These are phyloP conservation scores for Fusarium multiceps DNA, from an alignment of 2,329 filamentous ascomycete species.

Conservation along the genomic window DNA sequence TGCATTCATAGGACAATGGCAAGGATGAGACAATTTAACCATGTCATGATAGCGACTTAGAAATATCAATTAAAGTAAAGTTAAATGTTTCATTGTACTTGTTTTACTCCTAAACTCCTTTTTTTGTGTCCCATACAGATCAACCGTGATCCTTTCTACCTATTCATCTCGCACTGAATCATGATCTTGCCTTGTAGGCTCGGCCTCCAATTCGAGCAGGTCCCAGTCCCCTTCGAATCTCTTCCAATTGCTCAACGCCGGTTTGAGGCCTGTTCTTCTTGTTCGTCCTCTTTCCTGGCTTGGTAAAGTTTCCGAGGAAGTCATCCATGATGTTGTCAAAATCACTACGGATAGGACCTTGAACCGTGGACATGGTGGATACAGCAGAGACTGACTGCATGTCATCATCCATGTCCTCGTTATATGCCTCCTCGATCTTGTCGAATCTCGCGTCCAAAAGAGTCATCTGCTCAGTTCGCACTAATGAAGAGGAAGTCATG, in stretches of 20 bases:
- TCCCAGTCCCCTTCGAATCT: constrained; percentile 83
- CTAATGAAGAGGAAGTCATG: constrained; percentile 89
- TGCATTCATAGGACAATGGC: constrained; percentile 3
- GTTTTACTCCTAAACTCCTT: constrained; percentile 29
- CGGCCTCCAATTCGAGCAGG: constrained; percentile 70
- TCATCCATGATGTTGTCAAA: constrained; percentile 94
- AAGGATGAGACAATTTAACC: not conserved
- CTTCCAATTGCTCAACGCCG: constrained; percentile 89
- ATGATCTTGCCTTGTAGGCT: constrained; percentile 26
- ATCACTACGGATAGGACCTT: constrained; percentile 76
- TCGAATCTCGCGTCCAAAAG: constrained; percentile 93
- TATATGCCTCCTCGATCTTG: constrained; percentile 83
- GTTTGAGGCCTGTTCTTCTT: constrained; percentile 85
- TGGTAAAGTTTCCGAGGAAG: constrained; percentile 81
- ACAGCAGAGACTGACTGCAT: constrained; percentile 69
- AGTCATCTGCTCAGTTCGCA: constrained; percentile 86
- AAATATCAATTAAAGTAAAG: not conserved
- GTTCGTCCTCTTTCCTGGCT: constrained; percentile 76
- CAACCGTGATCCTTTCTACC: not conserved
- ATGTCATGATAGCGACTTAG: not conserved
- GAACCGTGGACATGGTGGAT: constrained; percentile 73
- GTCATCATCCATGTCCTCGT: constrained; percentile 61
- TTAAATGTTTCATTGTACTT: constrained; percentile 17
- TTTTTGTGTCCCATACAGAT: constrained; percentile 6
- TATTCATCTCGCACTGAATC: not conserved